Evolutionary conservation across 1,284 basidiomycete species (phyloP).

Genomic region (Peniophora sp.): DNA sequence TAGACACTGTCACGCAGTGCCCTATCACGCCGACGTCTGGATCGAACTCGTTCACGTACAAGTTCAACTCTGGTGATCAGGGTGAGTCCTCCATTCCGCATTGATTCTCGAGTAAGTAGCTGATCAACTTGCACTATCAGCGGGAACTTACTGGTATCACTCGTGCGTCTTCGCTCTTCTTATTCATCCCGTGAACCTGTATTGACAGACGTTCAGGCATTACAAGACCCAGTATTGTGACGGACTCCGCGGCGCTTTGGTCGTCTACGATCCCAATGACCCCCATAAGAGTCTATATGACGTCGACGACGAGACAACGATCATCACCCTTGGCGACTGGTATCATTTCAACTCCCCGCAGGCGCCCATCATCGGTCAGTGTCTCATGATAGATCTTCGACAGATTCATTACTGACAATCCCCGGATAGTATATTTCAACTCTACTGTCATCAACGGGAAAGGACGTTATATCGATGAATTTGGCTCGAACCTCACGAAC

Average conservation of each 20-base stretch:
- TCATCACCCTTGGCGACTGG: slow-evolving; percentile 30
- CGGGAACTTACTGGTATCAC: background rate
- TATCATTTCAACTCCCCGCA: slow-evolving; percentile 14
- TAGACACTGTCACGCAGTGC: slow-evolving; percentile 29
- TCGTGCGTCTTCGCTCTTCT: slow-evolving; percentile 4
- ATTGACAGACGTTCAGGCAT: background rate
- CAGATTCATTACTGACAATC: too few relatives aligned
- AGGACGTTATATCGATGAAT: slow-evolving; percentile 30
- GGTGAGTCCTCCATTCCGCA: slow-evolving; percentile 13
- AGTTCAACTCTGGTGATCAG: slow-evolving; percentile 13
- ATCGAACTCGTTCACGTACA: slow-evolving; percentile 29
- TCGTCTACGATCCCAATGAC: slow-evolving; percentile 26
- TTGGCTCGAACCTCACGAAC: slow-evolving; percentile 21
- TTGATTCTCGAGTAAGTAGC: too few relatives aligned
- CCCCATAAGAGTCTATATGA: slow-evolving; percentile 25
- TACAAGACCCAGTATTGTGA: slow-evolving; percentile 30
- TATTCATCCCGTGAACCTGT: slow-evolving; percentile 6
- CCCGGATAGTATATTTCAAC: slow-evolving; percentile 13
- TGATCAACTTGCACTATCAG: slow-evolving; percentile 6
- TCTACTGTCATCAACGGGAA: slow-evolving; percentile 38
- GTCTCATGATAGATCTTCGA: slow-evolving; percentile 9
- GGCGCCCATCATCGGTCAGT: background rate
- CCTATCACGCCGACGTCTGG: slow-evolving; percentile 31
- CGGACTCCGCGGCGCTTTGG: slow-evolving; percentile 21
- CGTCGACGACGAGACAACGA: slow-evolving; percentile 26